Evolutionary conservation across 192 early-diverging fungal genomes (phyloP).

Genomic region (Backusella tarrabulga): DNA sequence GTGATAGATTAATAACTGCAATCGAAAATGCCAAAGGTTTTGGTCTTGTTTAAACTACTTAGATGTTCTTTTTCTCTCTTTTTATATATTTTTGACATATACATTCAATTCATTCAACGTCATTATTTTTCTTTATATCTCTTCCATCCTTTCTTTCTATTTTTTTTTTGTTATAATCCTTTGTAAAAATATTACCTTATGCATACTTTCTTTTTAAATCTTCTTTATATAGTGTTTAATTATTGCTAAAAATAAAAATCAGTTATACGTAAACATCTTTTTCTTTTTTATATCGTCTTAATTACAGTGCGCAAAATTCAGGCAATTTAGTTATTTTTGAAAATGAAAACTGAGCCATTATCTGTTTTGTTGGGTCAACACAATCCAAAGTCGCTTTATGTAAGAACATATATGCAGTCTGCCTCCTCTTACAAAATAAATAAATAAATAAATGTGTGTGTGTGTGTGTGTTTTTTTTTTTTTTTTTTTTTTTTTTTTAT

Average conservation of each 20-base stretch:
- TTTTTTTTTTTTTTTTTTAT: no score
- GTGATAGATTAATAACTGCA: conserved; percentile 73
- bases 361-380: no score
- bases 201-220: neutral
- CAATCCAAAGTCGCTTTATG: no score
- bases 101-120: neutral
- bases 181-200: neutral
- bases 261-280: neutral
- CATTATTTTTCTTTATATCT: neutral
- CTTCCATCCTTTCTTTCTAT: no score
- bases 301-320: no score
- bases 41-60: conserved; percentile 73
- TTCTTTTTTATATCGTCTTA: neutral
- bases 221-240: neutral
- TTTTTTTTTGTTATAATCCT: no score
- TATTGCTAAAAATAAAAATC: neutral
- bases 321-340: neutral
- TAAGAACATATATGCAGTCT: neutral
- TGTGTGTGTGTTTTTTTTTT: neutral
- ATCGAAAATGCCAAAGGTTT: conserved; percentile 94
- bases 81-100: neutral
- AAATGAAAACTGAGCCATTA: neutral
- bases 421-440: neutral
- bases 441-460: no score
- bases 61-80: neutral